A percentile compares a stretch with the other conserved stretches of the same genome.
Evolutionary conservation across 352 stramenopile species (phyloP).

Genomic region (Pythium aquatile): DNA sequence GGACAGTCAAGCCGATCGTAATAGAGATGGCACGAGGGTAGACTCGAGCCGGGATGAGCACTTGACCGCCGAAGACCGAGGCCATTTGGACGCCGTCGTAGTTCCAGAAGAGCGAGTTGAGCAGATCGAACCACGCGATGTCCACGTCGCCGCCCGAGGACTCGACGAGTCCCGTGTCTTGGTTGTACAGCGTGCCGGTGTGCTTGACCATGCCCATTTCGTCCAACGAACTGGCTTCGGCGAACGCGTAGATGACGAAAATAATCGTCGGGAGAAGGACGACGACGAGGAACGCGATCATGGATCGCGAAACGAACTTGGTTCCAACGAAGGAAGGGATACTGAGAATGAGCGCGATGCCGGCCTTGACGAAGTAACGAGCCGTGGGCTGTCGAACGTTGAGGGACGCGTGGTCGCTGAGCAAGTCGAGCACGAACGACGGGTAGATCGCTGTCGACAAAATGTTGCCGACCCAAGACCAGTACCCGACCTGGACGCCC

Average conservation of each 20-base stretch:
- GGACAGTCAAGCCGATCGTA: conserved; percentile 50
- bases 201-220: conserved; percentile 9
- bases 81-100: conserved; percentile 86
- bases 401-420: conserved; percentile 5
- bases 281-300: conserved; percentile 55
- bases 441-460: conserved; percentile 88
- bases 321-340: conserved; percentile 33
- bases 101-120: conserved; percentile 94
- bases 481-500: conserved; percentile 44
- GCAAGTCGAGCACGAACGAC: conserved; percentile 31
- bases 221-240: conserved; percentile 6
- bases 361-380: conserved; percentile 22
- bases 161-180: neutral
- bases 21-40: conserved; percentile 77
- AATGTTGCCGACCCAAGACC: conserved; percentile 72
- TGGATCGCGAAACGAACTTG: conserved; percentile 60
- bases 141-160: conserved; percentile 10
- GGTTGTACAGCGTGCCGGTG: conserved; percentile 7
- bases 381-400: neutral
- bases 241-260: conserved; percentile 16
- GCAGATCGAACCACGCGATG: conserved; percentile 56
- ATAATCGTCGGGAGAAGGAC: conserved; percentile 83
- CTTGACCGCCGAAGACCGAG: conserved; percentile 76
- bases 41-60: conserved; percentile 56
- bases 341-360: conserved; percentile 17